Base-by-base conservation (phyloP, 2,329 filamentous ascomycete genomes). In the Aspergillus sp. region DNA sequence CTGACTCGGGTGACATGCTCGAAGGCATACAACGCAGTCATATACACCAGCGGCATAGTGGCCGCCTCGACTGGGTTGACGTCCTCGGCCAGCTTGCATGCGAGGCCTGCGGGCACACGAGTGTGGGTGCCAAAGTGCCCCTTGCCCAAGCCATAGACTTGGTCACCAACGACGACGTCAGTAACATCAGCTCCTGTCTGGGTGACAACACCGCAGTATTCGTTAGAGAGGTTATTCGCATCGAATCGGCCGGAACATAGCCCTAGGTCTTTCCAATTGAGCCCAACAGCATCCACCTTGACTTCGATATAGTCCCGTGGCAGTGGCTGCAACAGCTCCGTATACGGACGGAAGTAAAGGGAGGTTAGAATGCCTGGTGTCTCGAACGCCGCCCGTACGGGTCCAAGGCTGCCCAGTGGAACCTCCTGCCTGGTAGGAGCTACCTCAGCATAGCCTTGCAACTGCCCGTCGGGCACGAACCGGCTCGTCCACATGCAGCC, bases 271-370 rank as follows among this genome's bases (percentile, higher is more conserved):
- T 63, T 47, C 51, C 57, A 61, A 39, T 62, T 60, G 8, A 71
- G 53, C 8, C 67, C 64, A 47, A 60, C 56, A 21, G 61, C 61
- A 5, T 48, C 39, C 38, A 68, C 61, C 13, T 69, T 58, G 39
- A 71, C 63, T 41, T 71, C 66, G n/a, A 72, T 61, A 8, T 68
- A 63, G 19, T 48, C 36, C 4, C 49, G 15, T 2, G 13, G 13
- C 15, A 39, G n/a, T 3, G 38, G 38, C 2, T 39, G 38, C 38
- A n/a, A 15, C 7, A n/a, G 13, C 13, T 39, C 38, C 5, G 38
- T 39, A 39, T 39, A 13, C 13, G 38, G 13, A 6, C 36, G 13
- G 32, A 30, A 17, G 30, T 17, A 25, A 3, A 47, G 48, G n/a
- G 5, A 53, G 6, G 11, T n/a, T 5, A n/a, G n/a, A 6, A 21